Evolutionary conservation across 192 early-diverging fungal genomes (phyloP).

Genomic region (Diversispora epigaea): DNA sequence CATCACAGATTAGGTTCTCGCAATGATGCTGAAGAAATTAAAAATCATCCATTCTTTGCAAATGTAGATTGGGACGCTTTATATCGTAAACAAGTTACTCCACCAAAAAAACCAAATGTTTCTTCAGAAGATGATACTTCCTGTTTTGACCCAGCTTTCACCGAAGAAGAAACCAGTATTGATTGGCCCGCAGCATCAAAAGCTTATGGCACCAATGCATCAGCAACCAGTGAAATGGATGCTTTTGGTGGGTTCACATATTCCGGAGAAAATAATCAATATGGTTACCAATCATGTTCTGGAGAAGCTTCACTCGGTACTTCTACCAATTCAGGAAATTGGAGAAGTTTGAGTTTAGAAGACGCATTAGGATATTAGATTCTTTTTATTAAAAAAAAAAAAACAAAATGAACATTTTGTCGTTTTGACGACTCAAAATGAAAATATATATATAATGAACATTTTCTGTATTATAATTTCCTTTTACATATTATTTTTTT

Average conservation of each 20-base stretch:
- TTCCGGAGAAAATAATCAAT: conserved; percentile 21
- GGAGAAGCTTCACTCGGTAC: background rate
- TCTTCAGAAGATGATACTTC: conserved; percentile 32
- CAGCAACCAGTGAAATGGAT: conserved; percentile 6
- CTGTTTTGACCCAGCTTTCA: conserved; percentile 31
- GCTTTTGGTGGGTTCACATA: conserved; percentile 28
- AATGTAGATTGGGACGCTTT: conserved; percentile 67
- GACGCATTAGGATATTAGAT: background rate
- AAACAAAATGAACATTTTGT: conserved; percentile 12
- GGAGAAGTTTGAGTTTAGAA: background rate
- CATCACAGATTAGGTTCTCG: conserved; percentile 59
- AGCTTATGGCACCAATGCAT: conserved; percentile 29
- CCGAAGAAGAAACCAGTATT: conserved; percentile 24
- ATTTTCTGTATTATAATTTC: background rate
- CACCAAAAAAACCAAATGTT: conserved; percentile 54
- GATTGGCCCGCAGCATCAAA: conserved; percentile 26
- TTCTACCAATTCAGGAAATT: background rate
- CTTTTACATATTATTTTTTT: no score
- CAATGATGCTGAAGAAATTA: conserved; percentile 65
- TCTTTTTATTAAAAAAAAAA: background rate
- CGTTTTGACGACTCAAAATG: background rate
- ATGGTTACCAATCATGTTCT: background rate
- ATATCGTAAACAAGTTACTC: conserved; percentile 58
- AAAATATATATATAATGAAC: conserved; percentile 3
- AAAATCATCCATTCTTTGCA: conserved; percentile 69